A percentile compares a stretch with the other conserved stretches of the same genome.
phyloP scores from a whole-genome alignment of 2,329 filamentous ascomycete species.

The Emergomyces pasteurianus region DNA sequence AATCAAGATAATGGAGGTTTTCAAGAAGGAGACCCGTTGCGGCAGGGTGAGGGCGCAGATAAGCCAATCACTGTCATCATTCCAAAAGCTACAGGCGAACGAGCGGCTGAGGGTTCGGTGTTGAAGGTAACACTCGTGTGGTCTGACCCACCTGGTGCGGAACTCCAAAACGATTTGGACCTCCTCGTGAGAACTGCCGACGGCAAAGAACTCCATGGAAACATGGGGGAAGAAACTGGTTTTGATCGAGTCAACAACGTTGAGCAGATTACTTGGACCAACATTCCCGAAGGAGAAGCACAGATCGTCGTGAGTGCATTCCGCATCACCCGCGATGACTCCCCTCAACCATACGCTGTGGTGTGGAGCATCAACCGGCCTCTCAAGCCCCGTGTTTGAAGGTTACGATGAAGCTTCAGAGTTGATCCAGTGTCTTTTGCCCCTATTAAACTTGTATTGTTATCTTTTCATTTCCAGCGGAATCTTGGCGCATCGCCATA shows the following conservation, averaged over 20 bases:
- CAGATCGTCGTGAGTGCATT: conserved; percentile 4
- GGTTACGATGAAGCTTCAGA: too few species aligned
- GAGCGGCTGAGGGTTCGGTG: not conserved
- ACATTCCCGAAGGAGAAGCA: conserved; percentile 5
- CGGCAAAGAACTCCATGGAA: conserved; percentile 12
- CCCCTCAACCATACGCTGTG: conserved; percentile 9
- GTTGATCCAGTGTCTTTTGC: too few species aligned
- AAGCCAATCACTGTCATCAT: conserved; percentile 6
- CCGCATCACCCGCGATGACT: conserved; percentile 4
- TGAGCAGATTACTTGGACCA: conserved; percentile 13
- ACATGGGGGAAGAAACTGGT: conserved; percentile 7
- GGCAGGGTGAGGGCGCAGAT: conserved; percentile 3
- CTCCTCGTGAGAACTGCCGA: conserved; percentile 9
- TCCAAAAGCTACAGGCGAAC: not conserved
- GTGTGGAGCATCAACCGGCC: conserved; percentile 9
- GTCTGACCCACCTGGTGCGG: conserved; percentile 10
- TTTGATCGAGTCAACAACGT: conserved; percentile 14
- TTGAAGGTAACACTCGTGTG: conserved; percentile 14
- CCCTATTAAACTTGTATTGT: not conserved
- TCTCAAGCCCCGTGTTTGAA: not conserved
- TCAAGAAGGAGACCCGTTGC: conserved; percentile 3
- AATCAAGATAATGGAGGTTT: conserved; percentile 5
- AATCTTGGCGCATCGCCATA: not conserved
- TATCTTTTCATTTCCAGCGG: not conserved
- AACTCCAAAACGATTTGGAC: conserved; percentile 13